A percentile compares a stretch with the other conserved stretches of the same genome.
phyloP scores from a whole-genome alignment of 2,329 filamentous ascomycete genomes.

The Fusarium sp. region DNA sequence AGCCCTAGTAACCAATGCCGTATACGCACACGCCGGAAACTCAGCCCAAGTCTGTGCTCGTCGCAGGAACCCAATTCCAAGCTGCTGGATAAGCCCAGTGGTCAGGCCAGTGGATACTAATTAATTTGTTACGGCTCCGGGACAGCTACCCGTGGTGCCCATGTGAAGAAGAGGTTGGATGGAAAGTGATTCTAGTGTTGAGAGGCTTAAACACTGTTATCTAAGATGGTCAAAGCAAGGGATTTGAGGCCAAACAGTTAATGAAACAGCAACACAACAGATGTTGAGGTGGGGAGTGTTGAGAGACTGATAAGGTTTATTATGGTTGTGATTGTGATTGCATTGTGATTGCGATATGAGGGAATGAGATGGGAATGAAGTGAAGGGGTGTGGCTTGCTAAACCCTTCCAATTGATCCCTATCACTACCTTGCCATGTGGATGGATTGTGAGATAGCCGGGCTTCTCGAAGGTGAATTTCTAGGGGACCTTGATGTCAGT shows the following conservation, averaged over 20 bases:
- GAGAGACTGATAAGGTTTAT: constrained; percentile 19
- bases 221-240: constrained; percentile 15
- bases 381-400: constrained; percentile 26
- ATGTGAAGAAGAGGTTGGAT: constrained; percentile 36
- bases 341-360: neutral
- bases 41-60: constrained; percentile 34
- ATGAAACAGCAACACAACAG: constrained; percentile 5
- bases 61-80: constrained; percentile 41
- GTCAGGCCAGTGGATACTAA: constrained; percentile 35
- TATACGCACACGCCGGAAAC: constrained; percentile 11
- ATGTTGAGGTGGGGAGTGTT: constrained; percentile 34
- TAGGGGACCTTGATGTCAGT: constrained; percentile 27
- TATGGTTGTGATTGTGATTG: neutral
- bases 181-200: constrained; percentile 28
- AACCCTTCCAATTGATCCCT: constrained; percentile 28
- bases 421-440: constrained; percentile 15
- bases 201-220: constrained; percentile 12
- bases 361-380: constrained; percentile 14
- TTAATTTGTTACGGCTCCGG: constrained; percentile 24
- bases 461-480: constrained; percentile 15
- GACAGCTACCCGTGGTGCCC: constrained; percentile 18
- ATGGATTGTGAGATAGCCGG: constrained; percentile 26
- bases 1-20: constrained; percentile 18
- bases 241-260: neutral
- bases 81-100: constrained; percentile 31